Conservation (phyloP, 148 eudicot genomes). For the Tetragonia tetragonoides region DNA sequence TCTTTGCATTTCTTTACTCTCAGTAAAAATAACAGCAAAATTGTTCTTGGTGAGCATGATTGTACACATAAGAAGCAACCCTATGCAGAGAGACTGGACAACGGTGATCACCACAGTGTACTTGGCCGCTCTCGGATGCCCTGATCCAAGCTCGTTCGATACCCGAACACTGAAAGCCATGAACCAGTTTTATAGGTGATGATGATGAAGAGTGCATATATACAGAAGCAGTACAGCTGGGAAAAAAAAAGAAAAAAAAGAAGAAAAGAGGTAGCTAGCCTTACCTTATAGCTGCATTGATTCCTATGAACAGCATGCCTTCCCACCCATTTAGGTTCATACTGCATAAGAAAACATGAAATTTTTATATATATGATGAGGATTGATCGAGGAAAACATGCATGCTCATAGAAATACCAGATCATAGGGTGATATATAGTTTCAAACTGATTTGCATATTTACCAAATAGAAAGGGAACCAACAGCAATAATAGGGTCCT, state of each 20-base stretch:
- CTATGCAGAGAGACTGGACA: constrained; percentile 62
- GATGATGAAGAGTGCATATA: neutral
- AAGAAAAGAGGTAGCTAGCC: neutral
- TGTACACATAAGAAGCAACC: constrained; percentile 43
- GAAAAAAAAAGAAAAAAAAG: neutral
- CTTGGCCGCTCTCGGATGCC: constrained; percentile 83
- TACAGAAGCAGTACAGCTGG: neutral
- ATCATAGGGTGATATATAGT: too few relatives aligned
- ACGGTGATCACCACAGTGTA: constrained; percentile 65
- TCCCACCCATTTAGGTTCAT: constrained; percentile 98
- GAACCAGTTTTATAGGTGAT: neutral
- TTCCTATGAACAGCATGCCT: constrained; percentile 94
- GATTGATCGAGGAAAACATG: too few relatives aligned
- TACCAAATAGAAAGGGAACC: constrained; percentile 97
- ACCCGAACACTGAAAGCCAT: constrained; percentile 58
- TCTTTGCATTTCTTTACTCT: constrained; percentile 59
- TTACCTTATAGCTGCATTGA: constrained; percentile 90
- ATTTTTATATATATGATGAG: too few relatives aligned
- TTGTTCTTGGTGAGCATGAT: constrained; percentile 60
- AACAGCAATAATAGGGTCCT: constrained; percentile 75
- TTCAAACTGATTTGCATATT: neutral
- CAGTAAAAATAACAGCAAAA: constrained; percentile 70
- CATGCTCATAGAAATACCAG: too few relatives aligned
- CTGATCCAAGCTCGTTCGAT: constrained; percentile 90
- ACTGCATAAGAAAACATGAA: constrained; percentile 39